Evolutionary conservation across 2,329 filamentous ascomycete species (phyloP).

Genomic region (Pezizomycotina sp.): DNA sequence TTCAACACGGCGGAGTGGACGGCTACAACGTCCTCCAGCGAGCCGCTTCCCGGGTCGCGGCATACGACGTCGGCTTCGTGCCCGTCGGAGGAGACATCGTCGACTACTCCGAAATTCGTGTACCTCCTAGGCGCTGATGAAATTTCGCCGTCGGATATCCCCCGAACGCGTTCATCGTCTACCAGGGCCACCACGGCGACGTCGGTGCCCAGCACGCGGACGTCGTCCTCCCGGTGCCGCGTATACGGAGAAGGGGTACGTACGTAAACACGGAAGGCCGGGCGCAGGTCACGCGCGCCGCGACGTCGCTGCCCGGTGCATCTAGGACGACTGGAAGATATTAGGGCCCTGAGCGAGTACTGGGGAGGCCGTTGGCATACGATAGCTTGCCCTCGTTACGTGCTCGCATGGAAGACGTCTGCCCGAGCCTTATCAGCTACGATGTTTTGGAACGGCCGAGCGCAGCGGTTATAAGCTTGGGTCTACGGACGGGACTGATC

Average conservation of each 20-base stretch:
- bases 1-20: constrained; percentile 82
- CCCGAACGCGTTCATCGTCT: constrained; percentile 94
- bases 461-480: constrained; percentile 16
- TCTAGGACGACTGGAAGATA: constrained; percentile 99
- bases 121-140: constrained; percentile 96
- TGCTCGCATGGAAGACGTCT: constrained; percentile 90
- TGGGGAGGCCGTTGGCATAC: constrained; percentile 73
- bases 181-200: constrained; percentile 97
- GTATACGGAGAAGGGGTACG: too few relatives aligned
- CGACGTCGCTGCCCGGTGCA: constrained; percentile 74
- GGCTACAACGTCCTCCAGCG: constrained; percentile 95
- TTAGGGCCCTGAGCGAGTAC: constrained; percentile 79
- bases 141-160: constrained; percentile 66
- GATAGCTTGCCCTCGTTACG: constrained; percentile 79
- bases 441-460: constrained; percentile 62
- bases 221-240: constrained; percentile 76
- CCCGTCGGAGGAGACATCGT: constrained; percentile 61
- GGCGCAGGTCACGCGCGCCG: constrained; percentile 81
- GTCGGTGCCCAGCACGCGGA: constrained; percentile 83
- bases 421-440: constrained; percentile 73
- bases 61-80: constrained; percentile 90
- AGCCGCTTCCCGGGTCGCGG: constrained; percentile 77
- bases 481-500: constrained; percentile 75
- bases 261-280: constrained; percentile 97
- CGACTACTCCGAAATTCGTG: constrained; percentile 81